Base-by-base conservation (phyloP, 2,329 filamentous ascomycete species). In the Sclerotinia subarctica region DNA sequence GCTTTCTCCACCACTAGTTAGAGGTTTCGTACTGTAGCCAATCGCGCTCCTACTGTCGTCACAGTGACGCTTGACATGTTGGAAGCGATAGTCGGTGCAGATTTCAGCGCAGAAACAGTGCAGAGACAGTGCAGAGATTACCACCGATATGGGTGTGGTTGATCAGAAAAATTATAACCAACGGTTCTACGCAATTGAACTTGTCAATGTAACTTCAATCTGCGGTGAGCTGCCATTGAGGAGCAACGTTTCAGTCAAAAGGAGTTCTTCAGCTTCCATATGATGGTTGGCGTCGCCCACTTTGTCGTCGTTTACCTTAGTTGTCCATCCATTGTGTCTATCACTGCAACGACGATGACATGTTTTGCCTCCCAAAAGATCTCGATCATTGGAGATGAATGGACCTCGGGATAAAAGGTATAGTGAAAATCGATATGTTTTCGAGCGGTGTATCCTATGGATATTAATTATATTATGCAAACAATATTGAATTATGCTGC, bases 191-290 rank as follows among this genome's bases (percentile, higher is more conserved):
- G 26, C 53, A 49, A 49, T 35, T 26, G 42, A 29, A 26, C 38
- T 51, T n/a, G 11, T 29, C 11, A 59, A 62, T 67, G 56, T 63
- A 63, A 67, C 57, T 46, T 46, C 13, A 51, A 19, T 53, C 60
- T 67, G 65, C 65, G 54, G 65, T 67, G 47, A 67, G 57, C 57
- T 57, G 38, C 64, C 17, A 46, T 47, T 15, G 29, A 44, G n/a
- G 51, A 63, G 65, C 57, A 67, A 67, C 65, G 57, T 67, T 67
- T 63, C 65, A 63, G 47, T 67, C 13, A 47, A 67, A 63, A 67
- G 21, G 13, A 38, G 47, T 29, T 63, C 65, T 38, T 67, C 65
- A 67, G 65, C 65, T 67, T 67, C 52, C 65, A 67, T 54, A 63
- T 63, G 56, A 63, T 52, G 65, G 47, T 29, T 63, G 65, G 57